Evolutionary conservation across 306 rosid genomes (phyloP).

Genomic region (Cucurbita moschata): DNA sequence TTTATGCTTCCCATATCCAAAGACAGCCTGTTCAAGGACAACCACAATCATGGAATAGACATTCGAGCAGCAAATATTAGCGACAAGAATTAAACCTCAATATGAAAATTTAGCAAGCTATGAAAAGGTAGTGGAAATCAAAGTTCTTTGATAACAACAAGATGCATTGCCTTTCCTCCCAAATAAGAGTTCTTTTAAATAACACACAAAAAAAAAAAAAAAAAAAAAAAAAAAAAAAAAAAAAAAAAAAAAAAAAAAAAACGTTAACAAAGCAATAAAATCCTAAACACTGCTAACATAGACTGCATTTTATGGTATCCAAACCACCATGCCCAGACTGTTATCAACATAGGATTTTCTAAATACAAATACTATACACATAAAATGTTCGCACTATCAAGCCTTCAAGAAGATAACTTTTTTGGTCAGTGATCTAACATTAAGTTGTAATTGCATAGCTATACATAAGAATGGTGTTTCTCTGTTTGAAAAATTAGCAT

Average conservation of each 20-base stretch:
- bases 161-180: not conserved
- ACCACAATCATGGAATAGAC: constrained; percentile 13
- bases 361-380: not conserved
- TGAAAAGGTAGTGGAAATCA: not conserved
- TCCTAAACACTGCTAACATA: not conserved
- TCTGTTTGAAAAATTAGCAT: not conserved
- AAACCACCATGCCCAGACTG: not conserved
- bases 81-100: not conserved
- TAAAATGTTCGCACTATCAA: not conserved
- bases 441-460: not conserved
- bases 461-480: not conserved
- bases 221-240: not conserved
- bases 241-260: not conserved
- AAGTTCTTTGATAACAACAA: not conserved
- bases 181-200: not conserved
- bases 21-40: constrained; percentile 48
- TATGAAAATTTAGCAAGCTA: not conserved
- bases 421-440: not conserved
- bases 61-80: not conserved
- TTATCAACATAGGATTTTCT: not conserved
- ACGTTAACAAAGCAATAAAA: not conserved
- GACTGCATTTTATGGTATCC: not conserved
- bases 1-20: constrained; percentile 72
- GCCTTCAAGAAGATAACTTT: not conserved
- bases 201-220: not conserved